These are phyloP conservation scores for Isatis tinctoria DNA, from an alignment of 345 rosid genomes.

Conservation along the genomic window DNA sequence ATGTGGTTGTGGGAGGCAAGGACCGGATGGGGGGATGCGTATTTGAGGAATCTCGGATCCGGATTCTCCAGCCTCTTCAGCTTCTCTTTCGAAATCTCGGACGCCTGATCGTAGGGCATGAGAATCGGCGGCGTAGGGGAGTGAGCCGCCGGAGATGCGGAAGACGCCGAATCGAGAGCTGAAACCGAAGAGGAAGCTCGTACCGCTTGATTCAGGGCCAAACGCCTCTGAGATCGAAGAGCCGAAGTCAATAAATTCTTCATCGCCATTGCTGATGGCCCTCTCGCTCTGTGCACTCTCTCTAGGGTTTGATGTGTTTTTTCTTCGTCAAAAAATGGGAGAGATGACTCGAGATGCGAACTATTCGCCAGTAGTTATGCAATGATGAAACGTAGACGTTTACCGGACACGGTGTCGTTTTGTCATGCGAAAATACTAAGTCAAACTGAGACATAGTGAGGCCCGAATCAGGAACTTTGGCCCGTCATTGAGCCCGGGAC, in stretches of 20 bases:
- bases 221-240: conserved; percentile 52
- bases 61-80: conserved; percentile 70
- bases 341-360: conserved; percentile 28
- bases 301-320: conserved; percentile 28
- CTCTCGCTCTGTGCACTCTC: conserved; percentile 14
- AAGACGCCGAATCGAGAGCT: conserved; percentile 31
- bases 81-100: conserved; percentile 58
- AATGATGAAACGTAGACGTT: neutral
- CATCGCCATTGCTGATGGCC: conserved; percentile 41
- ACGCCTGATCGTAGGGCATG: conserved; percentile 80
- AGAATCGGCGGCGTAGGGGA: conserved; percentile 56
- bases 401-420: neutral
- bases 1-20: conserved; percentile 65
- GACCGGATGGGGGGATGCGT: conserved; percentile 82
- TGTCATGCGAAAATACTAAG: neutral
- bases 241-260: conserved; percentile 46
- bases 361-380: conserved; percentile 16
- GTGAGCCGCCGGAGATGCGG: conserved; percentile 26
- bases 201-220: conserved; percentile 20
- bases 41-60: conserved; percentile 81
- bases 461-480: neutral
- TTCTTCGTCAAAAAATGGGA: conserved; percentile 8
- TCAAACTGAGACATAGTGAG: neutral
- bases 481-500: neutral
- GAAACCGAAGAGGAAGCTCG: conserved; percentile 48